These are phyloP conservation scores for Puccinia hordei DNA, from an alignment of 1,284 basidiomycete species.

Conservation along the genomic window DNA sequence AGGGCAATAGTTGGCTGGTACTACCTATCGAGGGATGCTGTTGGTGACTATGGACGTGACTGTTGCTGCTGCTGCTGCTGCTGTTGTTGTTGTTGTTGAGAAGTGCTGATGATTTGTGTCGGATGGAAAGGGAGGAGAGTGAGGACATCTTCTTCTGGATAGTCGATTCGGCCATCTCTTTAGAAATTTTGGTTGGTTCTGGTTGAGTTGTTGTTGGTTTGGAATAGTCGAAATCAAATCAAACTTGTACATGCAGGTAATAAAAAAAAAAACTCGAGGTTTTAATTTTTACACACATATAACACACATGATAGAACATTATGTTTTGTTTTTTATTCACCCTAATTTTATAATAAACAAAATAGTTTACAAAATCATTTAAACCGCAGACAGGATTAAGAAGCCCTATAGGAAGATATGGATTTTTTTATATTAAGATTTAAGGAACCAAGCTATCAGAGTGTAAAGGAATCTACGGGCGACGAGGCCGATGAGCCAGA, in stretches of 20 bases:
- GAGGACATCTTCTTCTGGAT: conserved; percentile 26
- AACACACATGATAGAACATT: too few relatives aligned
- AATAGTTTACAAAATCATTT: too few relatives aligned
- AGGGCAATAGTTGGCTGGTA: background rate
- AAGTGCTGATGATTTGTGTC: background rate
- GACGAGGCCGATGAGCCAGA: conserved; percentile 1
- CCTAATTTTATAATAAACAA: too few relatives aligned
- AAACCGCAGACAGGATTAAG: too few relatives aligned
- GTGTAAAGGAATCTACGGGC: background rate
- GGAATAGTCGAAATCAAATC: too few relatives aligned
- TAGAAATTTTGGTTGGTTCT: too few relatives aligned
- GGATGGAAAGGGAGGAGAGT: conserved; percentile 5
- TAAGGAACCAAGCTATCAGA: conserved; percentile 7
- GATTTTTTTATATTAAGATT: background rate
- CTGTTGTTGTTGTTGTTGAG: background rate
- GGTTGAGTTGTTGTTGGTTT: too few relatives aligned
- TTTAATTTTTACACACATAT: too few relatives aligned
- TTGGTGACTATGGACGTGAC: background rate
- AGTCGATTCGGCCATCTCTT: background rate
- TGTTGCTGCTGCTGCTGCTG: background rate
- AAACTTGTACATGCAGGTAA: too few relatives aligned
- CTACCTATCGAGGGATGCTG: background rate
- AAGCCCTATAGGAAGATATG: background rate
- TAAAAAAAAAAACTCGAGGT: too few relatives aligned
- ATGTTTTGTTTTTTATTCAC: too few relatives aligned